Percentiles rank a stretch among this genome's conserved stretches.
Evolutionary conservation across 306 rosid genomes (phyloP).

Genomic region (Casuarina glauca): DNA sequence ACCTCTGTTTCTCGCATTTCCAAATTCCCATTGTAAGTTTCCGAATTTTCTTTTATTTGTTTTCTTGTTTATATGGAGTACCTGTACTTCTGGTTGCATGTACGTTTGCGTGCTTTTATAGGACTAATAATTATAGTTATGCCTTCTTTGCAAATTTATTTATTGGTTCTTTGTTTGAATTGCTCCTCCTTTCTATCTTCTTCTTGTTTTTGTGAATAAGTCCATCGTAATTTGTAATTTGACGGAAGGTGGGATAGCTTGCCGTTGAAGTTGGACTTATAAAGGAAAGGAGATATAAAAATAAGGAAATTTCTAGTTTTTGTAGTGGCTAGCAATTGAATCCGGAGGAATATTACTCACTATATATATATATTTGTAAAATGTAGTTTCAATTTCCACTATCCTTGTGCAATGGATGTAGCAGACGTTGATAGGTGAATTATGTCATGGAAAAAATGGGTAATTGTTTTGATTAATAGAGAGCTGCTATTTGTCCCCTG

Average conservation of each 20-base stretch:
- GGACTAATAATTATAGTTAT: not conserved
- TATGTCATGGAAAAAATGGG: too few relatives aligned
- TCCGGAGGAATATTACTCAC: not conserved
- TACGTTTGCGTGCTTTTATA: not conserved
- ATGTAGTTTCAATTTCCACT: not conserved
- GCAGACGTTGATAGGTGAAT: not conserved
- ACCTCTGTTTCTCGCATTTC: slow-evolving; percentile 51
- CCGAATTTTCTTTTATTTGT: not conserved
- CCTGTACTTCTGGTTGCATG: not conserved
- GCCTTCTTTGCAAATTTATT: not conserved
- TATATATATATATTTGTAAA: not conserved
- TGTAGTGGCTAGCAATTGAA: not conserved
- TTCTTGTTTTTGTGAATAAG: not conserved
- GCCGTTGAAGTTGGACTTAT: not conserved
- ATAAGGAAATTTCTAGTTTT: not conserved
- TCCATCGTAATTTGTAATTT: not conserved
- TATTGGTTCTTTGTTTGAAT: not conserved
- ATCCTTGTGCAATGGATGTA: not conserved
- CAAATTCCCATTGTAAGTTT: slow-evolving; percentile 55
- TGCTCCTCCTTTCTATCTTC: not conserved
- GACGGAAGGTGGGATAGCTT: not conserved
- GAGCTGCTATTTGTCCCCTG: too few relatives aligned
- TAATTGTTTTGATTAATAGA: too few relatives aligned
- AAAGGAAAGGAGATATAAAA: not conserved
- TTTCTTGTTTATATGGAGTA: not conserved